These are phyloP conservation scores for Bertia moriformis DNA, from an alignment of 2,329 filamentous ascomycete genomes.

Conservation along the genomic window DNA sequence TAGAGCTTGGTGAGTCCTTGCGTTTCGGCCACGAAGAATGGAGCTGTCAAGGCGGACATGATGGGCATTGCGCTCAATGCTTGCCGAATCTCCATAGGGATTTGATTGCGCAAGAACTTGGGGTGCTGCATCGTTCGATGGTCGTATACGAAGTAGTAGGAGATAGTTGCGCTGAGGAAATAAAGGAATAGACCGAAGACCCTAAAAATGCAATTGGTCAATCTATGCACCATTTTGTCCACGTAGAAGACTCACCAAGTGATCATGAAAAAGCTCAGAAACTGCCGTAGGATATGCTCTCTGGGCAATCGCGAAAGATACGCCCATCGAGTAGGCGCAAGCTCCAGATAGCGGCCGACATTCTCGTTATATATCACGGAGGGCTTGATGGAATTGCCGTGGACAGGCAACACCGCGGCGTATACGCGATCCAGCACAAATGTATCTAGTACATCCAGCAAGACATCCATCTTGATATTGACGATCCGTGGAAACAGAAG, in stretches of 20 bases:
- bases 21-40: constrained; percentile 50
- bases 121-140: constrained; percentile 53
- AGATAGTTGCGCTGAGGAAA: not conserved
- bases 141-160: constrained; percentile 29
- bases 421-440: not conserved
- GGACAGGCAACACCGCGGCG: not conserved
- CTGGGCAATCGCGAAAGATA: not conserved
- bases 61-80: constrained; percentile 42
- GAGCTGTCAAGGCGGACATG: constrained; percentile 50
- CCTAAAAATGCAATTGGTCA: not conserved
- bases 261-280: not conserved
- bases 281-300: not conserved
- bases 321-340: not conserved
- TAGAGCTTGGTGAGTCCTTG: constrained; percentile 53
- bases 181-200: not conserved
- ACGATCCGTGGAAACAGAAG: not conserved
- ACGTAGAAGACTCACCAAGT: not conserved
- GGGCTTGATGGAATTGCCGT: not conserved
- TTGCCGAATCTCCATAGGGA: constrained; percentile 47
- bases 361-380: not conserved
- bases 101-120: constrained; percentile 57
- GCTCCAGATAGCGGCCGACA: not conserved
- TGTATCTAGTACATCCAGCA: not conserved
- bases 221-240: not conserved
- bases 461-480: not conserved